A percentile compares a stretch with the other conserved stretches of the same genome.
Evolutionary conservation across 176 grass and related monocot genomes (phyloP).

Genomic region (Canna indica): DNA sequence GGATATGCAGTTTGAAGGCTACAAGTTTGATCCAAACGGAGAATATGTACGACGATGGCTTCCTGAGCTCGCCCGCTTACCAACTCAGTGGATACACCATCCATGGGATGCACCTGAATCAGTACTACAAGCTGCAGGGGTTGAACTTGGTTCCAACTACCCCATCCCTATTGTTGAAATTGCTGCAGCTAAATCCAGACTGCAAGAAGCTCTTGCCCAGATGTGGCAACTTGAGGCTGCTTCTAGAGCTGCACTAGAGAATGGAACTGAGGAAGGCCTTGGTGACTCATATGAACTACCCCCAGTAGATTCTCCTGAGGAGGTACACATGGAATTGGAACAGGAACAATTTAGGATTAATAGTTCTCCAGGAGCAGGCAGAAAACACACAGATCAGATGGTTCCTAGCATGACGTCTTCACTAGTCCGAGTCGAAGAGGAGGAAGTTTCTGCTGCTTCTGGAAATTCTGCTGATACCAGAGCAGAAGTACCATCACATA

Average conservation of each 20-base stretch:
- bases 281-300: conserved; percentile 78
- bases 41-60: conserved; percentile 93
- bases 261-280: conserved; percentile 86
- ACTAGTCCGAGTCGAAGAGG: conserved; percentile 44
- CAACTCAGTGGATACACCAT: conserved; percentile 97
- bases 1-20: conserved; percentile 65
- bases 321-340: conserved; percentile 69
- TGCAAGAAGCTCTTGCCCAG: conserved; percentile 71
- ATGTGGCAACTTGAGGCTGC: conserved; percentile 93
- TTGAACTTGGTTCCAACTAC: conserved; percentile 93
- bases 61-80: conserved; percentile 83
- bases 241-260: conserved; percentile 58
- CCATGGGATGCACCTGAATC: conserved; percentile 78
- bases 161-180: conserved; percentile 75
- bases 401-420: conserved; percentile 86
- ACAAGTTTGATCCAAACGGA: conserved; percentile 80
- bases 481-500: conserved; percentile 48
- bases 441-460: conserved; percentile 48
- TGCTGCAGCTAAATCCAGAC: conserved; percentile 61
- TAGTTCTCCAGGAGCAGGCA: conserved; percentile 27
- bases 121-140: conserved; percentile 80
- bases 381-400: conserved; percentile 69
- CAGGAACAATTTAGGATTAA: conserved; percentile 23
- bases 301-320: conserved; percentile 47
- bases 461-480: conserved; percentile 39